A percentile compares a stretch with the other conserved stretches of the same genome.
These are phyloP conservation scores for Penicillium italicum DNA, from an alignment of 2,329 filamentous ascomycete species.

Conservation along the genomic window DNA sequence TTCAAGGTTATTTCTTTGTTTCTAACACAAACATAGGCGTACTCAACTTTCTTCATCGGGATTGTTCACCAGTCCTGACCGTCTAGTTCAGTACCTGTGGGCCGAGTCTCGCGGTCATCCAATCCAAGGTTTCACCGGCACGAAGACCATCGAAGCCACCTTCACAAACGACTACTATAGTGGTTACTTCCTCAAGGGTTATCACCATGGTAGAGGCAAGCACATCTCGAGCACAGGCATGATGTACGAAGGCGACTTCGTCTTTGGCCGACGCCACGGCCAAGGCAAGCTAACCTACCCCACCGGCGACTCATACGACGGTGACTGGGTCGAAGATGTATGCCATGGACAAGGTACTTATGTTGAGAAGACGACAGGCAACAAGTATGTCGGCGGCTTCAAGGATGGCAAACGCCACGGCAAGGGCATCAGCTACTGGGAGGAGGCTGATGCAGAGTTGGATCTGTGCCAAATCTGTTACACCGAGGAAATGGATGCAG, in stretches of 20 bases:
- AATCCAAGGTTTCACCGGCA: conserved; percentile 43
- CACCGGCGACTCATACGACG: conserved; percentile 49
- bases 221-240: conserved; percentile 54
- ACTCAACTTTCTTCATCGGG: conserved; percentile 33
- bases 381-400: conserved; percentile 60
- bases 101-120: conserved; percentile 47
- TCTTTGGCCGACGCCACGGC: conserved; percentile 52
- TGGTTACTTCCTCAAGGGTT: conserved; percentile 50
- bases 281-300: conserved; percentile 57
- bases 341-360: conserved; percentile 57
- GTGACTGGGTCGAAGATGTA: conserved; percentile 46
- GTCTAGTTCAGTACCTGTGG: conserved; percentile 44
- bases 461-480: conserved; percentile 61
- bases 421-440: conserved; percentile 60
- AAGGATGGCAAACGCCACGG: conserved; percentile 59
- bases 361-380: conserved; percentile 55
- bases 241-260: conserved; percentile 55
- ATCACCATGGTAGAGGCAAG: conserved; percentile 54
- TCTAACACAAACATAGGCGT: conserved; percentile 24
- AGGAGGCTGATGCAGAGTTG: conserved; percentile 59
- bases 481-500: conserved; percentile 56
- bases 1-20: neutral
- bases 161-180: conserved; percentile 57
- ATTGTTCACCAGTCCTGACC: conserved; percentile 38
- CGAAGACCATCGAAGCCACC: conserved; percentile 50